Conservation (phyloP, 75 land plant species). For the Ceratopteris richardii region DNA sequence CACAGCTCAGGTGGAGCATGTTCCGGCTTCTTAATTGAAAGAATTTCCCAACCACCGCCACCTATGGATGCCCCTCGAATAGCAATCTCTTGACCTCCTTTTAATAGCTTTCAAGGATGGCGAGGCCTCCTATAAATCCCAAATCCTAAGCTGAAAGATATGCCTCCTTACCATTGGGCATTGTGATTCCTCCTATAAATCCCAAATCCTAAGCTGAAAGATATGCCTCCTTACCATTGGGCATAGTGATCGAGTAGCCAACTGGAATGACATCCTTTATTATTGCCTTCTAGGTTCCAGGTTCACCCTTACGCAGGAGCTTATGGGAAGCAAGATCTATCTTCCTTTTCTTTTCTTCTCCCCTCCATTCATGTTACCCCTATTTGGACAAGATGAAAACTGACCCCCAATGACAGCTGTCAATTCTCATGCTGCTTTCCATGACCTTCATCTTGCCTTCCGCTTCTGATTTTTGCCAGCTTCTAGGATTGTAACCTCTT, state of each 20-base stretch:
- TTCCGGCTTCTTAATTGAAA: conserved; percentile 2
- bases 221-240: background rate
- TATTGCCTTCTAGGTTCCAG: background rate
- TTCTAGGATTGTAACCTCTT: too few species aligned
- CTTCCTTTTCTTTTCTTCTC: background rate
- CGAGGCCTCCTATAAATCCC: background rate
- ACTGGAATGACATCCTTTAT: background rate
- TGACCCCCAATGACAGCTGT: too few species aligned
- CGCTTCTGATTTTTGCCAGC: too few species aligned
- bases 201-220: background rate
- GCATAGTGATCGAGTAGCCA: background rate
- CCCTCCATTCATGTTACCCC: too few species aligned
- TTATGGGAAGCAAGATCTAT: background rate
- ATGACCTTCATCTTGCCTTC: too few species aligned
- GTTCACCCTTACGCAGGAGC: background rate
- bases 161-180: conserved; percentile 1
- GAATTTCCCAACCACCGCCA: background rate
- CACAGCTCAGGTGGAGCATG: background rate
- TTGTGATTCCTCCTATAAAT: background rate
- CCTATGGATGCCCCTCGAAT: background rate
- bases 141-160: background rate
- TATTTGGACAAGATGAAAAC: too few species aligned
- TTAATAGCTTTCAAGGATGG: conserved; percentile 1
- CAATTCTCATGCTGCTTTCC: too few species aligned
- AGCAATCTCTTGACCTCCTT: background rate